These are phyloP conservation scores for Pyrus communis DNA, from an alignment of 306 rosid species.

Conservation along the genomic window DNA sequence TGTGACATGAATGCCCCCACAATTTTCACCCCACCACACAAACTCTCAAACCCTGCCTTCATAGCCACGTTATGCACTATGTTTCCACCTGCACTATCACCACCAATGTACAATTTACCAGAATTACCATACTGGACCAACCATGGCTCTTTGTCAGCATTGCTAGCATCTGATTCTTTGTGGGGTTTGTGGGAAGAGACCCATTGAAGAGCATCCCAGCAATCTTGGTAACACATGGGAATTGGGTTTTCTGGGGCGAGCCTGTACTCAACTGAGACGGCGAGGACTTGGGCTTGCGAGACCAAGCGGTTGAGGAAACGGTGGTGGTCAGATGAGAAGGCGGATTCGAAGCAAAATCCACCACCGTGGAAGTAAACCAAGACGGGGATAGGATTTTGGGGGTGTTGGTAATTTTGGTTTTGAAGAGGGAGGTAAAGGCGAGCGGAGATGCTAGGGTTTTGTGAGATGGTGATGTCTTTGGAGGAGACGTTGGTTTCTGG, in stretches of 20 bases:
- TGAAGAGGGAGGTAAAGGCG: constrained; percentile 27
- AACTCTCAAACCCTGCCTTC: constrained; percentile 31
- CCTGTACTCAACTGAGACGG: constrained; percentile 49
- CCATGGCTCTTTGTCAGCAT: constrained; percentile 27
- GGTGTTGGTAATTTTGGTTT: background rate
- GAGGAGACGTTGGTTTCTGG: constrained; percentile 36
- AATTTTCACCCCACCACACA: constrained; percentile 24
- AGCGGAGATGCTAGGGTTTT: constrained; percentile 29
- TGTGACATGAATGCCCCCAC: constrained; percentile 22
- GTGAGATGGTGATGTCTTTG: constrained; percentile 37
- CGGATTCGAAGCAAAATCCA: constrained; percentile 31
- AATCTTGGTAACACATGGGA: constrained; percentile 40
- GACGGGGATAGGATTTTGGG: constrained; percentile 22
- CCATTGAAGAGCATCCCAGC: constrained; percentile 42
- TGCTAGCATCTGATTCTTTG: background rate
- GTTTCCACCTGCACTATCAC: constrained; percentile 35
- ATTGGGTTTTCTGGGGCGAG: constrained; percentile 39
- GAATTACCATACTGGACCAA: constrained; percentile 21
- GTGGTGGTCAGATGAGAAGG: constrained; percentile 39
- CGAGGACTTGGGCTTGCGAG: constrained; percentile 30
- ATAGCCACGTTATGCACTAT: constrained; percentile 29
- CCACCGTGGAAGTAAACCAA: constrained; percentile 52
- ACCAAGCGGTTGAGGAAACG: constrained; percentile 40
- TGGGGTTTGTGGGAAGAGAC: constrained; percentile 13
- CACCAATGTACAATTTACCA: constrained; percentile 11